Evolutionary conservation across 2,329 filamentous ascomycete species (phyloP), one percentile per base, ranked within the genome.

Genomic region (Periconia macrospinosa): DNA sequence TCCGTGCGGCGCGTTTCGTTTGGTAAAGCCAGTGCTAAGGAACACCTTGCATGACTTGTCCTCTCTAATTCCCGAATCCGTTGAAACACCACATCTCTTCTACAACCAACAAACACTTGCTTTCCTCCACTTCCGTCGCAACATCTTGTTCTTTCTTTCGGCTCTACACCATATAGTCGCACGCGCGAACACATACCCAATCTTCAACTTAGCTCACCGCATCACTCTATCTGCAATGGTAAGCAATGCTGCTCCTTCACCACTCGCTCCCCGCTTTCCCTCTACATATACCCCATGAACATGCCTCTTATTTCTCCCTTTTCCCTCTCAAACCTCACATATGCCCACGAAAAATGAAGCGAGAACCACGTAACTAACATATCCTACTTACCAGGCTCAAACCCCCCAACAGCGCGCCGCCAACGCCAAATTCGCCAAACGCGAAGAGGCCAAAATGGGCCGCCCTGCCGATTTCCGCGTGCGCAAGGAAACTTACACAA

Each of bases 381-480:
- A 6, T 30, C 19, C 11, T 37, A 3, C 33, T n/a, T 37, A 15
- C 23, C 51, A 92, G 89, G 89, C 86, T 65, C 90, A 93, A 87
- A 94, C 90, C 63, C 90, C 88, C 64, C 84, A 91, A 75, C 91
- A 94, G 80, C 87, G 90, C 74, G 86, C 86, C 69, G 86, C 88
- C 59, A 94, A 94, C 79, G 84, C 84, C 69, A 88, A 89, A 76
- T 95, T 91, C 76, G 86, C 83, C 62, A 87, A 88, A 72, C 81
- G 84, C 50, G 86, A 93, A 72, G 86, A 89, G 71, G 78, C 81
- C 55, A 89, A 87, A 71, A 88, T 89, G 74, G 90, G 90, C 76
- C 91, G 90, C 78, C 75, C 77, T 2, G 63, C 78, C 58, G 61
- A 66, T 20, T 67, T 70, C 9, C 65, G 75, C 47, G 79, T 81